Percentiles rank a stretch among this genome's conserved stretches.
Conservation (phyloP, 352 stramenopile species). For the Globisporangium solare region DNA sequence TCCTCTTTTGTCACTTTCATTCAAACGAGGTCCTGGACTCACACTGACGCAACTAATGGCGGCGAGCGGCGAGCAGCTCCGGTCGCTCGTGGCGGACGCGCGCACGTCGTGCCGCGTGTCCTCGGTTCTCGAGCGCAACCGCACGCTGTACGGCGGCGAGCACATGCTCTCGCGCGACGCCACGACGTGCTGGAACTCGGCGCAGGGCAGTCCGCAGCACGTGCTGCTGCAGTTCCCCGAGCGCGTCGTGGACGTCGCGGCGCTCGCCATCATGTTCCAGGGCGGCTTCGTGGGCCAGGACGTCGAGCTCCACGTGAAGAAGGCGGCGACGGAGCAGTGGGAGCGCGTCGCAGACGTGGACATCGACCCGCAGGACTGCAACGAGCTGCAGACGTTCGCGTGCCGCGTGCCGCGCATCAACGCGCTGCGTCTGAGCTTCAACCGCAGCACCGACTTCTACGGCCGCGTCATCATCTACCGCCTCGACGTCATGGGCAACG, state of each 20-base stretch:
- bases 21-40: not conserved
- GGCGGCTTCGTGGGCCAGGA: conserved; percentile 70
- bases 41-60: not conserved
- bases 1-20: no score
- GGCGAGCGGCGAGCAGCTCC: conserved; percentile 2
- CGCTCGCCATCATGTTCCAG: conserved; percentile 67
- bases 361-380: conserved; percentile 43
- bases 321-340: conserved; percentile 16
- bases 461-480: conserved; percentile 66
- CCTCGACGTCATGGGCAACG: conserved; percentile 36
- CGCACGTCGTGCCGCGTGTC: conserved; percentile 57
- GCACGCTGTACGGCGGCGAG: conserved; percentile 45
- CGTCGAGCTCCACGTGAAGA: conserved; percentile 33
- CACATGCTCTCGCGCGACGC: conserved; percentile 46
- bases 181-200: conserved; percentile 69
- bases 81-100: conserved; percentile 29
- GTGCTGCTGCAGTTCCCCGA: conserved; percentile 52
- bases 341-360: conserved; percentile 16
- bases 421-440: conserved; percentile 45
- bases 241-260: conserved; percentile 32
- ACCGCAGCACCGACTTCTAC: conserved; percentile 69
- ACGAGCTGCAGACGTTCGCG: conserved; percentile 48
- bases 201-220: conserved; percentile 58
- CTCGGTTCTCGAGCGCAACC: conserved; percentile 67
- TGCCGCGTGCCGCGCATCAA: conserved; percentile 21